Evolutionary conservation across 352 stramenopile species (phyloP), one percentile per base, ranked within the genome.

Genomic region (Peronospora farinosa): DNA sequence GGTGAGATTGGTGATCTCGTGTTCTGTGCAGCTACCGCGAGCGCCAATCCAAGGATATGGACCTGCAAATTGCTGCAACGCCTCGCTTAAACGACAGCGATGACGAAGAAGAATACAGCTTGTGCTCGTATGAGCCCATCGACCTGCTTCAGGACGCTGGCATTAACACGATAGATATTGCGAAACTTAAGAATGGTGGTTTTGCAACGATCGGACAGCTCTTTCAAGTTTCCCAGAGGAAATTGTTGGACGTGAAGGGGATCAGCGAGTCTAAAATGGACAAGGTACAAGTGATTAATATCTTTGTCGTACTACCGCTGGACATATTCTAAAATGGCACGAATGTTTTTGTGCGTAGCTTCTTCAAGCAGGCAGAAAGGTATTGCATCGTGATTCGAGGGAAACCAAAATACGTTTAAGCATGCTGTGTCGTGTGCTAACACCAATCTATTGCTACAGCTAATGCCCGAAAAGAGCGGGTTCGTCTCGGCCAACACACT

Each of bases 211-310:
- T 90, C 19, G 82, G 79, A 0, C 79, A 89, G 53, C 67, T 92
- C 31, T 88, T 89, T 52, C 79, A 89, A 63, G 80, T 89, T 7
- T 83, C 78, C 3, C 74, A 86, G 36, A 66, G 63, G 37, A 66
- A 63, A 43, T 23, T 96, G 27, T 51, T 95, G 11, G 60, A 63
- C 9, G 80, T 96, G 28, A 96, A 95, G 43, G 87, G 87, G 11
- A 87, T 96, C 42, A 94, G 72, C 45, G 87, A 96, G 68, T 83
- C 81, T 3, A 96, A 94, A 57, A 58, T 87, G 9, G 81, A 87
- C 43, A 96, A 95, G 67, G 65, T 88, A 57, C 16, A 37, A 12
- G 10, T 0, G 46, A 21, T 21, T 47, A 27, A 2, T 5, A 2
- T 2, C 10, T 43, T 36, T 32, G 37, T 28, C 21, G 13, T 32